phyloP scores from a whole-genome alignment of 2,329 filamentous ascomycete species.

The Diplocarpon rosae region DNA sequence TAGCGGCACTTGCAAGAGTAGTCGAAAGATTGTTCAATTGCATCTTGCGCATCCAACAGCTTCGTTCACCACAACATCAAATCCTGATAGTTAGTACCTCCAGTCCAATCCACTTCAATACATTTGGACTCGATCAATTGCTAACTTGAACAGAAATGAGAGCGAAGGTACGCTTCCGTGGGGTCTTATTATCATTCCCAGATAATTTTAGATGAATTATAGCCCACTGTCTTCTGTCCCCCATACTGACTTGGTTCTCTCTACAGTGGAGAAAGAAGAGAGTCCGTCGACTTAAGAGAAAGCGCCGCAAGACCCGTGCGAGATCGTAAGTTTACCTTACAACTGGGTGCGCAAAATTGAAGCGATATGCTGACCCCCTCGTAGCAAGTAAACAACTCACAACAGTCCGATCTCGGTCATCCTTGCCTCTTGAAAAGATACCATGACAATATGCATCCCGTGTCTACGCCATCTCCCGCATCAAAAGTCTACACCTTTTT shows the following conservation, averaged over 20 bases:
- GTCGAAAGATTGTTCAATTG: no score
- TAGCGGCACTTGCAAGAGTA: neutral
- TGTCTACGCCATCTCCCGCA: conserved; percentile 27
- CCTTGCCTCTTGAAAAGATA: conserved; percentile 24
- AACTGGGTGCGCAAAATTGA: neutral
- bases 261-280: conserved; percentile 98
- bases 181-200: no score
- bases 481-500: conserved; percentile 27
- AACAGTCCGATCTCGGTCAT: conserved; percentile 32
- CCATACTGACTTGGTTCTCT: no score
- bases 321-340: conserved; percentile 65
- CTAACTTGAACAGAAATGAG: no score
- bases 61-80: conserved; percentile 7
- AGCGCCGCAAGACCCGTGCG: conserved; percentile 99
- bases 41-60: no score
- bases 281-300: conserved; percentile 96
- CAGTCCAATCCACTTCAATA: neutral
- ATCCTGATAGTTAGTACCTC: conserved; percentile 2
- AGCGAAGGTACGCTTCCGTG: no score
- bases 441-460: conserved; percentile 29
- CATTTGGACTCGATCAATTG: no score
- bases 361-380: conserved; percentile 13
- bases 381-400: conserved; percentile 35
- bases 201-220: no score
- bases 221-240: no score